A percentile compares a stretch with the other conserved stretches of the same genome.
Evolutionary conservation across 108 stramenopile species (phyloP).

Genomic region (Skeletonema tropicum): DNA sequence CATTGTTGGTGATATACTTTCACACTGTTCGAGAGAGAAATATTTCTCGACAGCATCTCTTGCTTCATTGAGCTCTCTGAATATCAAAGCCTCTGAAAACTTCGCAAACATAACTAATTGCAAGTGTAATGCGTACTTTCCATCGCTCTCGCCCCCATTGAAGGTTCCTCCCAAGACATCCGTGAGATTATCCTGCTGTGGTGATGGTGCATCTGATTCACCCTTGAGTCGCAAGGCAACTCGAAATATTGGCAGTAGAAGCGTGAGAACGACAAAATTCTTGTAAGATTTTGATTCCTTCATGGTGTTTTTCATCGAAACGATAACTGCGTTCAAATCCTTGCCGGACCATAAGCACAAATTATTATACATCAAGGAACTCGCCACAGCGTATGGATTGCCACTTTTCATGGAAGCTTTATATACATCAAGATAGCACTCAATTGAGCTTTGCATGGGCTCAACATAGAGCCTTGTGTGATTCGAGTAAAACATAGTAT

Average conservation of each 20-base stretch:
- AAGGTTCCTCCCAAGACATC: neutral
- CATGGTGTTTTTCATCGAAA: neutral
- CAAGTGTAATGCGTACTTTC: too few species aligned
- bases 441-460: too few species aligned
- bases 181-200: neutral
- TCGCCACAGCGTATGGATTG: slow-evolving; percentile 5
- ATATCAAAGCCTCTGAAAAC: neutral
- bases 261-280: neutral
- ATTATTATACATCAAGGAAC: too few species aligned
- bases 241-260: neutral
- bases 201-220: neutral
- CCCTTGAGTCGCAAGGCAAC: neutral
- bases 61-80: neutral
- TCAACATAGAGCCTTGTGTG: too few species aligned
- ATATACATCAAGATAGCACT: neutral
- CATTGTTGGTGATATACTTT: neutral
- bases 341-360: slow-evolving; percentile 7
- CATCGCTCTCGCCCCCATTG: neutral
- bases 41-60: neutral
- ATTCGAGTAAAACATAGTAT: too few species aligned
- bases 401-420: slow-evolving; percentile 10
- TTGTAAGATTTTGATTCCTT: neutral
- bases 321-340: neutral
- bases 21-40: neutral
- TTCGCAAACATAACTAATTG: too few species aligned